phyloP scores from a whole-genome alignment of 2,329 filamentous ascomycete species.

The Canariomyces notabilis region DNA sequence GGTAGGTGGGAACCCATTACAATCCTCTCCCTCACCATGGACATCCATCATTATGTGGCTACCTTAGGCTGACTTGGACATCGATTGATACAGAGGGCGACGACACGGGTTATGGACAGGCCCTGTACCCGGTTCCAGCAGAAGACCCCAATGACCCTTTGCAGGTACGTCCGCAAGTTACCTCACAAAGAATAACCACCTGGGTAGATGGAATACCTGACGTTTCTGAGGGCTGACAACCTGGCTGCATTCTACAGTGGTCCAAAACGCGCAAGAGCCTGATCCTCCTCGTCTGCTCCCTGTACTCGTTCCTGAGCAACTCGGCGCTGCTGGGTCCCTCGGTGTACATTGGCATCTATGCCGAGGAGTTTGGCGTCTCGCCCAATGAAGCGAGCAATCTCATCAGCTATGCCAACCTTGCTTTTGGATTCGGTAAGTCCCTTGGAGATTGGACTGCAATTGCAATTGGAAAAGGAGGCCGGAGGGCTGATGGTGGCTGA shows the following conservation, averaged over 20 bases:
- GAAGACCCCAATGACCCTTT: constrained; percentile 58
- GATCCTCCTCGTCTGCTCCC: constrained; percentile 47
- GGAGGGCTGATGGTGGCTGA: background rate
- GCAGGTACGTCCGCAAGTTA: constrained; percentile 39
- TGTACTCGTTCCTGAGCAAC: constrained; percentile 54
- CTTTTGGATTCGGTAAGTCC: constrained; percentile 48
- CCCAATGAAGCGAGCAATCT: constrained; percentile 46
- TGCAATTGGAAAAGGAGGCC: too few species aligned
- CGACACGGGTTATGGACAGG: constrained; percentile 55
- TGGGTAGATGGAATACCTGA: too few species aligned
- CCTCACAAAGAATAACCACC: too few species aligned
- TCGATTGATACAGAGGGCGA: constrained; percentile 43
- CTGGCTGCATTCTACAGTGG: too few species aligned
- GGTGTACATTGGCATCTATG: constrained; percentile 50
- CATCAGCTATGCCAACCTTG: constrained; percentile 54
- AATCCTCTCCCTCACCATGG: too few species aligned
- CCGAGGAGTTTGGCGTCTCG: constrained; percentile 44
- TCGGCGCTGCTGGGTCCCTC: constrained; percentile 48
- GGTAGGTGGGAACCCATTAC: background rate
- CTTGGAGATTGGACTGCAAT: too few species aligned
- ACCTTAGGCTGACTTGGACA: background rate
- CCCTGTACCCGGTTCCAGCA: constrained; percentile 55
- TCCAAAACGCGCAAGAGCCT: constrained; percentile 47
- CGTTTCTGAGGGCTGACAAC: too few species aligned
- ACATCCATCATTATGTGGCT: background rate